Base-by-base conservation (phyloP, 1,284 basidiomycete genomes). In the Taiwanofungus camphoratus region DNA sequence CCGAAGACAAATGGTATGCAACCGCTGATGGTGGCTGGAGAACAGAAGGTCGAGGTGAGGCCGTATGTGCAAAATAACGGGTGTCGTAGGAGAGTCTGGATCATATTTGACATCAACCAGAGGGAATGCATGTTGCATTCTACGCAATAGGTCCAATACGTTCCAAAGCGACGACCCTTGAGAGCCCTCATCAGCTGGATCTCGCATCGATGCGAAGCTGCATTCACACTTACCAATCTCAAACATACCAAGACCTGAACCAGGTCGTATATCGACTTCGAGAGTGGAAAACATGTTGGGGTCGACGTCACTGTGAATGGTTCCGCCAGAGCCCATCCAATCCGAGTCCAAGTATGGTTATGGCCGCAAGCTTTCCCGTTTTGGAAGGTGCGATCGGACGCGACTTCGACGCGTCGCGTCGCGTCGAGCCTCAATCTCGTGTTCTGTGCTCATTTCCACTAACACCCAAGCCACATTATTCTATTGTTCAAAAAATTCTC, bases 91-190 rank as follows among this genome's bases (percentile, higher is more conserved):
- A n/a, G 79, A 72, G 52, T 88, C 84, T 8, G 79, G 74, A 58
- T 93, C 88, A 60, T 83, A 92, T 60, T 89, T 88, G 53, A 93
- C 68, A 50, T 92, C 87, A 34, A 92, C 76, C 54, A 87, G 83
- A 30, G 88, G 89, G 50, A 87, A 92, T 38, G 72, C 61, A 52
- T 84, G 74, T 40, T 77, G 79, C 19, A 77, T 66, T 27, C 69
- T 62, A 32, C 82, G 73, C 5, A 94, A 67, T 30, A 76, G 65
- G 52, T 90, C 86, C 38, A 93, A 70, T 11, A 91, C 70, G 22
- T 77, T 77, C 89, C 90, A 93, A 5, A 93, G 68, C 1, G 87
- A 88, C 36, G 82, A 71, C 29, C 91, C 90, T 89, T 52, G 32
- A 38, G 30, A 26, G 18, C 0, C 23, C 26, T 29, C 26, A 43